Evolutionary conservation across 2,329 filamentous ascomycete species (phyloP), one percentile per base, ranked within the genome.

Genomic region (Epicoccum nigrum): DNA sequence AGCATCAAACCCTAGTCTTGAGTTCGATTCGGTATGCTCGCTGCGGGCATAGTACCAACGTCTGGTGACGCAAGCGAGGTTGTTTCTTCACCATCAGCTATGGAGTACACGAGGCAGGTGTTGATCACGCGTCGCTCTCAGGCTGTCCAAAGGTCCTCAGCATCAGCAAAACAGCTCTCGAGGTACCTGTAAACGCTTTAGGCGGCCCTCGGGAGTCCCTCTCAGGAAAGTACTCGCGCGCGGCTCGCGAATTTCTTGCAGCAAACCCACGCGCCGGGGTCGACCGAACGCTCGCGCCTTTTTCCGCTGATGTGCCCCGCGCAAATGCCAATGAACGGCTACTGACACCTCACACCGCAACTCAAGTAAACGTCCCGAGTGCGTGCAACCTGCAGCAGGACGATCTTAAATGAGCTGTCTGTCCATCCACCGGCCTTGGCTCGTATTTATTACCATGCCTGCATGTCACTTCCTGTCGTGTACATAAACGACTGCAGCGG

Each of bases 311-410:
- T 21, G 37, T 40, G 23, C 43, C 43, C 43, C 49, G 38, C 49
- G 40, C 28, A 20, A 35, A 19, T 30, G 13, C 23, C 31, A n/a
- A n/a, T n/a, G 23, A 25, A 25, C 23, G 23, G 23, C 23, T 9
- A 7, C 23, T 42, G 45, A 52, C 43, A 47, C 42, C 38, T 52
- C 49, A 52, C 49, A 52, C 49, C 49, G 49, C 49, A 46, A 43
- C 32, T 46, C 43, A 52, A 25, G 23, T 25, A 25, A 44, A 47
- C 34, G 30, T 15, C 43, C 49, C 32, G 43, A 47, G 38, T 52
- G 21, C 38, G 43, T 25, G 28, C 43, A 11, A 42, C 43, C 34
- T 38, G 49, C 49, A 43, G 38, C 32, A 52, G 20, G 21, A 43
- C 43, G 47, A 47, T 52, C 9, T 43, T 25, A 40, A 27, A 20